Base-by-base conservation (phyloP, 2,329 filamentous ascomycete species). In the Clarireedia homoeocarpa region DNA sequence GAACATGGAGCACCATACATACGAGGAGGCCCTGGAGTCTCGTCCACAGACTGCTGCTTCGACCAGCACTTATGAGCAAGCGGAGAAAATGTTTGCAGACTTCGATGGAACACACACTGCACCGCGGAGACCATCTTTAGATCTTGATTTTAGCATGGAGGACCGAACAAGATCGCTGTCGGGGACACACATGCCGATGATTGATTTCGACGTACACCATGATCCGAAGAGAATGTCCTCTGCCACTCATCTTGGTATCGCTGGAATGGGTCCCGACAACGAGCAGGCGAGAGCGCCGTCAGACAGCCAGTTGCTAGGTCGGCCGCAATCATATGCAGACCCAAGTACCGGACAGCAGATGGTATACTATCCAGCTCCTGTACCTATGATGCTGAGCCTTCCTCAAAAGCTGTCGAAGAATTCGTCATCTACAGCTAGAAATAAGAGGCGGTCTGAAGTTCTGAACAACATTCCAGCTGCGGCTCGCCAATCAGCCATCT, bases 311-410 rank as follows among this genome's bases (percentile, higher is more conserved):
- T 69, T 66, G 34, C 66, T 61, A 23, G 20, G 20, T 20, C 70
- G 73, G 52, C 74, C 82, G 10, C 77, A 80, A 59, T 83, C 83
- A 1, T 85, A 84, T 68, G 72, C 82, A 65, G 77, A 85, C 66
- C 82, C 82, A 1, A 75, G 78, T 26, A 85, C 85, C 1, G 86
- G 83, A 4, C 83, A 92, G 62, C 77, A 85, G 63, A 96, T 97
- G 89, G 83, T 96, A 9, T 97, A 86, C 72, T 99, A 99, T 70
- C 94, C 94, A 14, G 94, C 94, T 3, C 91, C 90, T 1, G 94
- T 99, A 2, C 94, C 94, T 3, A 85, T 88, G 60, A 91, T 95
- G 85, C 79, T 99, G 56, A 97, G 96, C 65, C 75, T 99, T 12
- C 94, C 94, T 0, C 90, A 91, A 46, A 88, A 90, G 65, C 74